These are phyloP conservation scores for Citrus mangshanensis DNA, from an alignment of 345 rosid species.

Conservation along the genomic window DNA sequence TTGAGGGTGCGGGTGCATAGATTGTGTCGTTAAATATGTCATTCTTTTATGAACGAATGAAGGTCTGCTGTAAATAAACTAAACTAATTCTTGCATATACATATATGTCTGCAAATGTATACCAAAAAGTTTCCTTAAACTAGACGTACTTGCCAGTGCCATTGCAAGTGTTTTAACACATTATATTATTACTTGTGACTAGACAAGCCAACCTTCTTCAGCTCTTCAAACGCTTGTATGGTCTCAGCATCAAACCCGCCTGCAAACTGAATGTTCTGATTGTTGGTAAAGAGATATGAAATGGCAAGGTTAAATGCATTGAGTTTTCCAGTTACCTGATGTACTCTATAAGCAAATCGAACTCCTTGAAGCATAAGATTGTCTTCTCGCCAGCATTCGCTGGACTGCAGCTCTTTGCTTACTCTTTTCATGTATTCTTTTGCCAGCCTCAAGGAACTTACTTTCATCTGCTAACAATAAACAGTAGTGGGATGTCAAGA, in stretches of 20 bases:
- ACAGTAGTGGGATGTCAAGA: background rate
- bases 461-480: slow-evolving; percentile 56
- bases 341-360: slow-evolving; percentile 72
- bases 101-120: background rate
- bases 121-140: slow-evolving; percentile 1
- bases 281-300: slow-evolving; percentile 4
- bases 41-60: background rate
- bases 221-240: slow-evolving; percentile 54
- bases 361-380: slow-evolving; percentile 69
- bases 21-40: background rate
- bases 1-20: background rate
- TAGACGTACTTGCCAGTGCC: background rate
- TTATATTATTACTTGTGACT: slow-evolving; percentile 5
- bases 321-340: slow-evolving; percentile 54
- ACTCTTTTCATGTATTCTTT: slow-evolving; percentile 68
- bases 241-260: slow-evolving; percentile 87
- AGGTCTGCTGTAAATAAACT: background rate
- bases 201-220: slow-evolving; percentile 44
- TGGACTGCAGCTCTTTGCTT: slow-evolving; percentile 42
- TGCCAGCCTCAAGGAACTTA: slow-evolving; percentile 62
- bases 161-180: background rate
- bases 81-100: background rate
- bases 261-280: slow-evolving; percentile 56
- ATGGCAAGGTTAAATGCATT: background rate
- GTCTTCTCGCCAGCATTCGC: slow-evolving; percentile 33